Conservation (phyloP, 2,329 filamentous ascomycete species). For the Cryphonectria japonica region DNA sequence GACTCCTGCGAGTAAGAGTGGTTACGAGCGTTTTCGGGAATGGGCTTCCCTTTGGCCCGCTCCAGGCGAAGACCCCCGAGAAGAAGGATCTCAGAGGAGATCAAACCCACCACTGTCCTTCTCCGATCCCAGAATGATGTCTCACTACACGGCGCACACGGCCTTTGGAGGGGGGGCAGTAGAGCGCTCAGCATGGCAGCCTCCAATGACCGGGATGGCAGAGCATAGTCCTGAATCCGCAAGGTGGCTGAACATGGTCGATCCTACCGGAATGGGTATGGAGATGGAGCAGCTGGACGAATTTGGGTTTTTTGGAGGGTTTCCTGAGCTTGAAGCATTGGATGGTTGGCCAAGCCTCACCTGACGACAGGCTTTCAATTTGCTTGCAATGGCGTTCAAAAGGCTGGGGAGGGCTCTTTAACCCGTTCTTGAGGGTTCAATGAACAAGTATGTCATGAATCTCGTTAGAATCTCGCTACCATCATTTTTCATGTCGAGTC, state of each 20-base stretch:
- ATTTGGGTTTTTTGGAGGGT: constrained; percentile 26
- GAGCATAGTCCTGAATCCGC: constrained; percentile 26
- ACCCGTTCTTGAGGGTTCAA: background rate
- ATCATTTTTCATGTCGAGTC: background rate
- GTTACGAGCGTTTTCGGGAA: constrained; percentile 27
- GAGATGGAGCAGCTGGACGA: constrained; percentile 24
- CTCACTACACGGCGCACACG: background rate
- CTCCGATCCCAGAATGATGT: background rate
- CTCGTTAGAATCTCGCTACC: background rate
- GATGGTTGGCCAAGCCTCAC: constrained; percentile 24
- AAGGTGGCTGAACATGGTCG: constrained; percentile 26
- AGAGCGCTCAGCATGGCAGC: background rate
- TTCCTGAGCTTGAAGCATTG: constrained; percentile 27
- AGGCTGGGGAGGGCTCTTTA: background rate
- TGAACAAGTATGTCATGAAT: background rate
- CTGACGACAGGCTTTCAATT: background rate
- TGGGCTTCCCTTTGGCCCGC: constrained; percentile 27
- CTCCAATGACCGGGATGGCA: background rate
- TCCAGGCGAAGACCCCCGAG: background rate
- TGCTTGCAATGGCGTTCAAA: background rate
- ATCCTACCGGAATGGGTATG: constrained; percentile 13
- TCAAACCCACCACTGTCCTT: background rate
- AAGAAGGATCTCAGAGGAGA: background rate
- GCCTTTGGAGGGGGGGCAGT: background rate
- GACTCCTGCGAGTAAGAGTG: constrained; percentile 22